Base-by-base conservation (phyloP, 345 rosid genomes). In the Eucalyptus pauciflora region DNA sequence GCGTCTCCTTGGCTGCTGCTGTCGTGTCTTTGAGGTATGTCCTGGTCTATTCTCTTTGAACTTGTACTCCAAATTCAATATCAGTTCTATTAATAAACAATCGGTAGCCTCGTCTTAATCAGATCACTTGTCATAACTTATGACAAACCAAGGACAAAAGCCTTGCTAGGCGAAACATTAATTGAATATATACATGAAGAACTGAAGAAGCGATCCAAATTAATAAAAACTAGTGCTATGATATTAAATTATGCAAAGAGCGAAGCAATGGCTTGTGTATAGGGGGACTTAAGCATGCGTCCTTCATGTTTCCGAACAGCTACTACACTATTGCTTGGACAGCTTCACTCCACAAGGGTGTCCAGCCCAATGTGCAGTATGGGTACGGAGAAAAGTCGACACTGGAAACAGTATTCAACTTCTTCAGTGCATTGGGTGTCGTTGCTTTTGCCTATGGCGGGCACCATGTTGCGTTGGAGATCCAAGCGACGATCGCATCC, bases 391-490 rank as follows among this genome's bases (percentile, higher is more conserved):
- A 91, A 4, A 91, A 64, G 87, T 58, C 91, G 18, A 29, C 92
- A 4, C 49, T 87, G 43, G 98, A 94, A 91, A 90, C 89, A 3
- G 91, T 94, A 13, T 94, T 96, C 58, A 90, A 93, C 92, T 96
- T 95, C 94, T 92, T 96, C 80, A 90, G 88, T 43, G 96, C 94
- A 13, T 89, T 96, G 86, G 98, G 98, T 0, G 91, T 92, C 2
- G 94, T 96, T 54, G 97, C 97, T 81, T 96, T 94, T 89, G 97
- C 98, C 54, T 95, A 95, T 69, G 97, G 94, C 0, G 97, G 98
- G 7, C 98, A 95, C 89, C 93, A 95, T 62, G 96, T 94, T 29
- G 97, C 92, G 50, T 29, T 96, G 86, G 97, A 94, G 89, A 96
- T 94, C 90, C 96, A 96, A 93, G 97, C 97, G 69, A 95, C 96